Percentiles rank a stretch among this genome's conserved stretches.
phyloP scores from a whole-genome alignment of 1,284 basidiomycete genomes.

The Schizophyllum commune region DNA sequence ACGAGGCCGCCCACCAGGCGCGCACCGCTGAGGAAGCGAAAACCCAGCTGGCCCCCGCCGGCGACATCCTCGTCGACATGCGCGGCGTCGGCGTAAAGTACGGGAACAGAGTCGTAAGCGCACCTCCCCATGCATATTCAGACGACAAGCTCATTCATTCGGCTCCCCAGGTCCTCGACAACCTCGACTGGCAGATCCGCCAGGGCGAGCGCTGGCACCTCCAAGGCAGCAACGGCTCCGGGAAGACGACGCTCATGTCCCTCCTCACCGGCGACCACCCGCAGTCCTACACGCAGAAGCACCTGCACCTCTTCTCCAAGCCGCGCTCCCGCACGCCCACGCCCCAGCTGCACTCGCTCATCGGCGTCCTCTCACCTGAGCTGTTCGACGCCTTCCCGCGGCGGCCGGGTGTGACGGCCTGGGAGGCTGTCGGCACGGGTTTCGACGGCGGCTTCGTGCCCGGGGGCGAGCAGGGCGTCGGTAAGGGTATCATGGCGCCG shows the following conservation, averaged over 20 bases:
- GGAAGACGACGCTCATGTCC: slow-evolving; percentile 93
- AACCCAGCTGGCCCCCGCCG: background rate
- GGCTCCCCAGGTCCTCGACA: slow-evolving; percentile 51
- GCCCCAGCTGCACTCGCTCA: slow-evolving; percentile 41
- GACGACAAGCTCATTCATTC: background rate
- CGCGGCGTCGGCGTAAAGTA: slow-evolving; percentile 70
- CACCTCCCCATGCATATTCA: slow-evolving; percentile 1
- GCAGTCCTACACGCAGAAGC: slow-evolving; percentile 76
- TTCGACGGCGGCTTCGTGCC: slow-evolving; percentile 77
- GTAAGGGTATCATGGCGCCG: slow-evolving; percentile 4
- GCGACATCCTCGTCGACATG: slow-evolving; percentile 50
- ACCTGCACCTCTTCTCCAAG: slow-evolving; percentile 67
- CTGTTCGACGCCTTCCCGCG: slow-evolving; percentile 88
- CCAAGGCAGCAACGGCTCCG: slow-evolving; percentile 83
- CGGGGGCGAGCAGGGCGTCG: slow-evolving; percentile 37
- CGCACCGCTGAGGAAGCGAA: background rate
- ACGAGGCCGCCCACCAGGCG: slow-evolving; percentile 9
- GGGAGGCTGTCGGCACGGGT: slow-evolving; percentile 78
- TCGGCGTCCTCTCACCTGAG: slow-evolving; percentile 86
- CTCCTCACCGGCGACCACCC: slow-evolving; percentile 93
- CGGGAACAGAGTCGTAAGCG: slow-evolving; percentile 20
- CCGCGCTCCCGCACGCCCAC: slow-evolving; percentile 63
- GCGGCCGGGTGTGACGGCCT: slow-evolving; percentile 56
- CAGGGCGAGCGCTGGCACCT: slow-evolving; percentile 85
- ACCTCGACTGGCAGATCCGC: slow-evolving; percentile 74